Conservation (phyloP, 2,329 filamentous ascomycete species). For the Cladophialophora psammophila region DNA sequence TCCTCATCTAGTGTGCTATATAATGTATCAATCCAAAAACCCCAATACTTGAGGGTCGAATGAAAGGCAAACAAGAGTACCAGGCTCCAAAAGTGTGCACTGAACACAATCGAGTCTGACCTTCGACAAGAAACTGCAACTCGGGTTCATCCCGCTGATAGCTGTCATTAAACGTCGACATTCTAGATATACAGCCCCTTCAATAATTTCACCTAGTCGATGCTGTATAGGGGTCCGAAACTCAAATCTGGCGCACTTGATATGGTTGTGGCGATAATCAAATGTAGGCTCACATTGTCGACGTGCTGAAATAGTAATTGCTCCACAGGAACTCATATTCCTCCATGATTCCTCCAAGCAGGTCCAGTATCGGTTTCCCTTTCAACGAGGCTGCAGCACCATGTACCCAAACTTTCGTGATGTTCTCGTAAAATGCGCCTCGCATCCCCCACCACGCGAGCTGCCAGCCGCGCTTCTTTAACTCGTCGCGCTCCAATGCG, state of each 20-base stretch:
- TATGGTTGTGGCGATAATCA: background rate
- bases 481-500: conserved; percentile 86
- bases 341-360: conserved; percentile 85
- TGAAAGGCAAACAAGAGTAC: background rate
- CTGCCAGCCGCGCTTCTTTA: conserved; percentile 84
- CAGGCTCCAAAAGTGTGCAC: background rate
- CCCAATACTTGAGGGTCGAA: background rate
- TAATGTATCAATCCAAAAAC: background rate
- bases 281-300: conserved; percentile 56
- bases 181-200: background rate
- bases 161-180: background rate
- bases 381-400: conserved; percentile 73
- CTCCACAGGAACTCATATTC: conserved; percentile 99
- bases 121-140: background rate
- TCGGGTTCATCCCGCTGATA: background rate
- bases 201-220: background rate
- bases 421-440: conserved; percentile 93
- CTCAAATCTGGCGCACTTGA: background rate
- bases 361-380: conserved; percentile 75
- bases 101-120: background rate
- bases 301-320: conserved; percentile 88
- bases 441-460: conserved; percentile 97
- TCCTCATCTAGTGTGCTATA: background rate
- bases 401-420: conserved; percentile 62
- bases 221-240: background rate